Base-by-base conservation (phyloP, 352 stramenopile species). In the Phytophthora hibernalis region DNA sequence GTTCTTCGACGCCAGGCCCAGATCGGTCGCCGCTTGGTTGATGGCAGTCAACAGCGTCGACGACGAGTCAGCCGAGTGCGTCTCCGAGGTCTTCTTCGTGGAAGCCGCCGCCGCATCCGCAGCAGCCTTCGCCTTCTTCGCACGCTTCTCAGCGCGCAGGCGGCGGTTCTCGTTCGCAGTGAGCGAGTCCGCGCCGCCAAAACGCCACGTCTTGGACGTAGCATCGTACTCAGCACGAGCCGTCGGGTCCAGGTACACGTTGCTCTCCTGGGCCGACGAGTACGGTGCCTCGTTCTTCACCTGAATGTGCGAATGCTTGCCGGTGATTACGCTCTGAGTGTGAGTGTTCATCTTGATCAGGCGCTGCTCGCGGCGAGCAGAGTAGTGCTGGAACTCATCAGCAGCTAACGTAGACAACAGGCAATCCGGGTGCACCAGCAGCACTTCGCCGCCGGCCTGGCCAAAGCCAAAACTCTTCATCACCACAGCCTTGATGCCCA, bases 381-480 rank as follows among this genome's bases (percentile, higher is more conserved):
- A 68, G 77, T 97, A 97, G 31, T 68, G 56, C 12, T 80, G 53
- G 58, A 94, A 84, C 12, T 88, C 78, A 2, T 68, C 47, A 13
- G 74, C 60, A 12, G 61, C 51, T 3, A 95, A 69, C 43, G 79
- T 82, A 45, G 86, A 76, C 11, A 96, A 53, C 52, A 96, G 60
- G 60, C 79, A 85, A 80, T 93, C 84, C 15, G 81, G 79, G 53
- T 96, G 85, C 40, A 96, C 82, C 5, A 95, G 52, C 58, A 95
- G 18, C 54, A 94, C 58, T 35, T 96, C 87, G 18, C 81, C 82
- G 37, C 87, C 76, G 2, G 78, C 85, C 70, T 96, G 87, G 7
- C 87, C 87, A 38, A 96, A 96, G 31, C 87, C 87, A 42, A 96
- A 96, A 60, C 84, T 92, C 79, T 93, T 96, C 63, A 96, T 70